Conservation (phyloP, 1,284 basidiomycete genomes). For the Cutaneotrichosporon dermatis region DNA sequence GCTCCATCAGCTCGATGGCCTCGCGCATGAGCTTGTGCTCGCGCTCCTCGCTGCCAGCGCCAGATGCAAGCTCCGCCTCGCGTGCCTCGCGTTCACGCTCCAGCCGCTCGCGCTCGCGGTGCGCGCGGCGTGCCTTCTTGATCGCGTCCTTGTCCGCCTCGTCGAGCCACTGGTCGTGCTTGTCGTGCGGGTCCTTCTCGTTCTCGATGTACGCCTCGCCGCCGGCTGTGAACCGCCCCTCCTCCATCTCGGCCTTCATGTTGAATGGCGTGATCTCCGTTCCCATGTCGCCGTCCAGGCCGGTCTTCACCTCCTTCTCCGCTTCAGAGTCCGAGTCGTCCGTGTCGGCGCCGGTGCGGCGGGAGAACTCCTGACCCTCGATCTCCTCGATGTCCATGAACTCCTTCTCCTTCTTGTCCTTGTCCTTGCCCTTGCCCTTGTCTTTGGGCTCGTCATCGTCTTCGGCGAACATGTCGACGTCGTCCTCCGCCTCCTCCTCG, state of each 20-base stretch:
- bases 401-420: constrained; percentile 56
- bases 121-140: constrained; percentile 71
- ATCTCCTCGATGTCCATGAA: constrained; percentile 86
- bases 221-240: constrained; percentile 92
- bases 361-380: constrained; percentile 83
- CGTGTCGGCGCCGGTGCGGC: constrained; percentile 66
- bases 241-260: constrained; percentile 97
- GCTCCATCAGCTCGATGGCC: constrained; percentile 68
- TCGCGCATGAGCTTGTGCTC: constrained; percentile 65
- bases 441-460: constrained; percentile 11
- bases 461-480: constrained; percentile 77
- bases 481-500: constrained; percentile 55
- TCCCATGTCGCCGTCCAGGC: constrained; percentile 67
- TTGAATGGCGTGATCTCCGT: constrained; percentile 93
- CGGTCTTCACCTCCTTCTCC: constrained; percentile 16
- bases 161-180: constrained; percentile 94
- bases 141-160: constrained; percentile 82
- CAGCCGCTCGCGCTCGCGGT: constrained; percentile 60
- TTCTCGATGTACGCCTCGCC: constrained; percentile 76
- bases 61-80: constrained; percentile 55
- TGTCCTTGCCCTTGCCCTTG: constrained; percentile 20
- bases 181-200: constrained; percentile 75
- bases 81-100: constrained; percentile 65
- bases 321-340: constrained; percentile 29
- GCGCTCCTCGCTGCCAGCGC: constrained; percentile 50